A percentile compares a stretch with the other conserved stretches of the same genome.
Conservation (phyloP, 2,329 filamentous ascomycete genomes). For the Nemania bipapillata region DNA sequence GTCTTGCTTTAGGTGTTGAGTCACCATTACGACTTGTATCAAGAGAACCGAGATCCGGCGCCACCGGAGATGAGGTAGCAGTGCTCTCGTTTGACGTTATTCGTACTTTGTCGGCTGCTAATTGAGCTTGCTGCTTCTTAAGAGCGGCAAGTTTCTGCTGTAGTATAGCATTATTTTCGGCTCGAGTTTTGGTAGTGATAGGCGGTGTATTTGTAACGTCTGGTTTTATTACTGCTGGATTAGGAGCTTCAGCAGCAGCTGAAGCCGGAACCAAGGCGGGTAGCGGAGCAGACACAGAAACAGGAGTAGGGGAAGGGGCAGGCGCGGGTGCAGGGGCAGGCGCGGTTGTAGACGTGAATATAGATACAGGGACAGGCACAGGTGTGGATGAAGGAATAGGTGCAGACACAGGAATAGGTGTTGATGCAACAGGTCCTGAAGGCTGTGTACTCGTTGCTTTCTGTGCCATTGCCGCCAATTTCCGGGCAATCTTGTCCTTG, state of each 20-base stretch:
- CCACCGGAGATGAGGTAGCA: slow-evolving; percentile 26
- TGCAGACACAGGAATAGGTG: slow-evolving; percentile 15
- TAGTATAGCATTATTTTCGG: slow-evolving; percentile 75
- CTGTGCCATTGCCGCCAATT: slow-evolving; percentile 51
- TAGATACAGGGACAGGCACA: not conserved
- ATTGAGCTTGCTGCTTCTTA: slow-evolving; percentile 60
- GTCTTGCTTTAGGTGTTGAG: slow-evolving; percentile 27
- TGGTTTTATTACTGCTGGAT: slow-evolving; percentile 15
- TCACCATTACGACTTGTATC: slow-evolving; percentile 19
- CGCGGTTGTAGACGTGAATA: slow-evolving; percentile 12
- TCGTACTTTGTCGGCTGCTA: slow-evolving; percentile 45
- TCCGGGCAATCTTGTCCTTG: slow-evolving; percentile 52
- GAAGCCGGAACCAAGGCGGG: slow-evolving; percentile 3
- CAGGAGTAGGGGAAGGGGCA: slow-evolving; percentile 1
- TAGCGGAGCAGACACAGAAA: slow-evolving; percentile 4
- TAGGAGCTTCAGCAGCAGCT: slow-evolving; percentile 13
- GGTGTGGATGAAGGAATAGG: slow-evolving; percentile 11
- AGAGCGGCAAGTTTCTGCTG: slow-evolving; percentile 82
- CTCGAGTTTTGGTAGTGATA: slow-evolving; percentile 63
- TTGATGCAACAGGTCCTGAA: slow-evolving; percentile 30
- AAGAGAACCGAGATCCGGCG: not conserved
- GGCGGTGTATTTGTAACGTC: slow-evolving; percentile 31
- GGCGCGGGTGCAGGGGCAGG: not conserved
- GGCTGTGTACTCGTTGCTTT: slow-evolving; percentile 44
- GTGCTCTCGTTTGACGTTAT: slow-evolving; percentile 35